These are phyloP conservation scores for Chloris gayana DNA, from an alignment of 176 grass and related monocot genomes.

Conservation along the genomic window DNA sequence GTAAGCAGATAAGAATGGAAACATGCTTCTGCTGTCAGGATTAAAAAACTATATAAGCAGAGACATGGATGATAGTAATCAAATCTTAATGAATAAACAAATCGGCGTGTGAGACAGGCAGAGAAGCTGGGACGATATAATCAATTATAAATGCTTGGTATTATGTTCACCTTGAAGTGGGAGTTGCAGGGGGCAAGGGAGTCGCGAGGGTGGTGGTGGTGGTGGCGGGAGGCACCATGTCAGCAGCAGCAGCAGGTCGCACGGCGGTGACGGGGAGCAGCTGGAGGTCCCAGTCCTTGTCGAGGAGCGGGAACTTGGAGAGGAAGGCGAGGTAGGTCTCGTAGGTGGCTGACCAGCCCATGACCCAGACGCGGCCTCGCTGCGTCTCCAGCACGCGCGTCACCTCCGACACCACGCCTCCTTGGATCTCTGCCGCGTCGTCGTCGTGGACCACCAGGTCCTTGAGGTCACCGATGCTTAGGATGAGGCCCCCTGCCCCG, in stretches of 20 bases:
- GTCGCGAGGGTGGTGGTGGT: background rate
- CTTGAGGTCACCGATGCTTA: slow-evolving; percentile 85
- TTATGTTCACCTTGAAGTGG: slow-evolving; percentile 8
- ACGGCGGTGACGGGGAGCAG: slow-evolving; percentile 75
- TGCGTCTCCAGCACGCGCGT: slow-evolving; percentile 72
- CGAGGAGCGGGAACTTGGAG: slow-evolving; percentile 81
- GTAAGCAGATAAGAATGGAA: slow-evolving; percentile 2
- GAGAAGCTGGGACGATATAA: background rate
- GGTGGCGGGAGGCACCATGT: slow-evolving; percentile 15
- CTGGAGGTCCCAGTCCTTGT: slow-evolving; percentile 95
- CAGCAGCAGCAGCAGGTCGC: background rate
- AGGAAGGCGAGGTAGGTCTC: slow-evolving; percentile 93
- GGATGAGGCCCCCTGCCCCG: slow-evolving; percentile 42
- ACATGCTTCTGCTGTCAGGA: background rate
- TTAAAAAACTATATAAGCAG: slow-evolving; percentile 14
- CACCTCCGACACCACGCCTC: slow-evolving; percentile 64
- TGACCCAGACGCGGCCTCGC: slow-evolving; percentile 55
- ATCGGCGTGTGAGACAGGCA: background rate
- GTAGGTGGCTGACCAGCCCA: slow-evolving; percentile 91
- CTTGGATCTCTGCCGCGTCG: too few relatives aligned
- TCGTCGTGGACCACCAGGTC: slow-evolving; percentile 62
- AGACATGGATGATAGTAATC: background rate
- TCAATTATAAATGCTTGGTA: too few relatives aligned
- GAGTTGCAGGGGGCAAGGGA: slow-evolving; percentile 22
- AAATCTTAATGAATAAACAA: background rate